These are phyloP conservation scores for Metarhizium humberi DNA, from an alignment of 2,329 filamentous ascomycete species.

Conservation along the genomic window DNA sequence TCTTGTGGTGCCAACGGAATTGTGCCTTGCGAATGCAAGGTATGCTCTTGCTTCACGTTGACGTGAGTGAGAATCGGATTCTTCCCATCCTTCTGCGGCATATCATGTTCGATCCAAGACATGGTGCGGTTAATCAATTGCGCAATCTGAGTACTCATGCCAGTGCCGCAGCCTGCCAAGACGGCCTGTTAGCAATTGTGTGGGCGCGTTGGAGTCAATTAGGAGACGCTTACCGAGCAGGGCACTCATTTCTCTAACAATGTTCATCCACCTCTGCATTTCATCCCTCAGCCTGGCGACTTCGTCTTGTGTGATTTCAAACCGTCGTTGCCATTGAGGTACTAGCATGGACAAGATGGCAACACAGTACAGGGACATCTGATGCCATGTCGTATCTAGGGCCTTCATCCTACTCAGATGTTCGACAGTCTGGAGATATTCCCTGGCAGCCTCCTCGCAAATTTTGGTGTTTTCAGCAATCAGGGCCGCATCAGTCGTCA, in stretches of 20 bases:
- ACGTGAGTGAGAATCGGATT: slow-evolving; percentile 7
- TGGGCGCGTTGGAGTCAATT: too few species aligned
- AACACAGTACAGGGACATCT: slow-evolving; percentile 60
- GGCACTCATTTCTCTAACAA: slow-evolving; percentile 57
- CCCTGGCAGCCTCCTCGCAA: slow-evolving; percentile 55
- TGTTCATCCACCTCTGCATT: slow-evolving; percentile 59
- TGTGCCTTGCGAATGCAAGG: slow-evolving; percentile 14
- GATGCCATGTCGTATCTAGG: slow-evolving; percentile 72
- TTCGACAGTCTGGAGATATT: slow-evolving; percentile 52
- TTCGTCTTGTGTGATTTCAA: slow-evolving; percentile 47
- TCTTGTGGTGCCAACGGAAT: slow-evolving; percentile 22
- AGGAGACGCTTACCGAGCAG: slow-evolving; percentile 45
- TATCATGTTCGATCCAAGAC: slow-evolving; percentile 41
- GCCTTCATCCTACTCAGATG: slow-evolving; percentile 55
- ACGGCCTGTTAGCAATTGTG: slow-evolving; percentile 8
- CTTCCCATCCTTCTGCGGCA: slow-evolving; percentile 24
- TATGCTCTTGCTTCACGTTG: slow-evolving; percentile 30
- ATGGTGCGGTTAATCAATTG: slow-evolving; percentile 43
- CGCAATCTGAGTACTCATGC: slow-evolving; percentile 34
- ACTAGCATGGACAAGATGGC: slow-evolving; percentile 67
- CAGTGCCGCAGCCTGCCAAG: slow-evolving; percentile 31
- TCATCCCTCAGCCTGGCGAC: slow-evolving; percentile 52
- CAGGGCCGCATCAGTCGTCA: slow-evolving; percentile 42
- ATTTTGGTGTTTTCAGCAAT: slow-evolving; percentile 54
- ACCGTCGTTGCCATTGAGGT: slow-evolving; percentile 57